These are phyloP conservation scores for Populus trichocarpa DNA, from an alignment of 441 rosid genomes.

Conservation along the genomic window DNA sequence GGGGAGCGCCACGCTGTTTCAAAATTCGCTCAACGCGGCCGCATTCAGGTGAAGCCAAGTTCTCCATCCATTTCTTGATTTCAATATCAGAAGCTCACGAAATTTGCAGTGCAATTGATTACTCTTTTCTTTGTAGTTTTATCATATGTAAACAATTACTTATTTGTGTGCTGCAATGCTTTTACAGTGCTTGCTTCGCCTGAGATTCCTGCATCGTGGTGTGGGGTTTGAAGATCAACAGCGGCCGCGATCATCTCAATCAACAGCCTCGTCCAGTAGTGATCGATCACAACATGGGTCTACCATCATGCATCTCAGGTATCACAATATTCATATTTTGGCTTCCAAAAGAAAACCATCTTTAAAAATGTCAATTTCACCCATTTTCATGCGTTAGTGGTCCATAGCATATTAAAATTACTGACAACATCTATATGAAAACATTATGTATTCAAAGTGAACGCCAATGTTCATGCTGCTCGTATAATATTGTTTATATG, in stretches of 20 bases:
- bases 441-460: not conserved
- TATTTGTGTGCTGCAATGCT: not conserved
- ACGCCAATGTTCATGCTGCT: not conserved
- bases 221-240: conserved; percentile 40
- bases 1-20: conserved; percentile 61
- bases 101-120: not conserved
- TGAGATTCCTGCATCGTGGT: conserved; percentile 57
- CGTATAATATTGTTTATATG: no score
- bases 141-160: not conserved
- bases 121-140: not conserved
- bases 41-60: conserved; percentile 58
- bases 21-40: conserved; percentile 64
- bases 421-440: not conserved
- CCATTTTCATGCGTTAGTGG: not conserved
- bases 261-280: conserved; percentile 18
- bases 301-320: conserved; percentile 53
- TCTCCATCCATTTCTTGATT: not conserved
- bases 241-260: conserved; percentile 26
- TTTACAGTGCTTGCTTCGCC: conserved; percentile 55
- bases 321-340: conserved; percentile 1
- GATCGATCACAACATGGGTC: conserved; percentile 37
- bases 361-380: not conserved
- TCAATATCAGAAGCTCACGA: not conserved
- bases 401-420: not conserved
- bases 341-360: not conserved